Conservation (phyloP, 176 grass and related monocot genomes). For the Urochloa ruziziensis region DNA sequence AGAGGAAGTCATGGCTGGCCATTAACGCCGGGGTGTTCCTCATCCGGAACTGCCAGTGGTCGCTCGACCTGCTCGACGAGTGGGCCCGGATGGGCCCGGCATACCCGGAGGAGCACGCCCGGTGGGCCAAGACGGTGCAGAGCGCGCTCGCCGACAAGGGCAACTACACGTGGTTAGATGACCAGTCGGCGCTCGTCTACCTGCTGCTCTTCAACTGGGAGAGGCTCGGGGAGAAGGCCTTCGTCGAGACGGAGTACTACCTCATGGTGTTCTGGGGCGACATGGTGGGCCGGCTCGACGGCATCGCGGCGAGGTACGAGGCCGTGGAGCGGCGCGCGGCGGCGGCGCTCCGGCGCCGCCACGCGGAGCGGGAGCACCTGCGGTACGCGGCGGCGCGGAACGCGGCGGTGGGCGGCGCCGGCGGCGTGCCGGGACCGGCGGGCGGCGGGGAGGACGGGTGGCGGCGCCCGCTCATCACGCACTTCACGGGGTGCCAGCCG, state of each 20-base stretch:
- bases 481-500: slow-evolving; percentile 68
- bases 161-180: slow-evolving; percentile 47
- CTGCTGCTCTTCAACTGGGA: slow-evolving; percentile 37
- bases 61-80: slow-evolving; percentile 60
- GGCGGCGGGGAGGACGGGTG: slow-evolving; percentile 29
- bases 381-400: slow-evolving; percentile 44
- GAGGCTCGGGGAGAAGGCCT: slow-evolving; percentile 17
- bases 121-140: slow-evolving; percentile 23
- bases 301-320: slow-evolving; percentile 42
- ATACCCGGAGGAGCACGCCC: slow-evolving; percentile 39
- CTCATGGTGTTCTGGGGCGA: slow-evolving; percentile 73
- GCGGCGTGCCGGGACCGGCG: not conserved
- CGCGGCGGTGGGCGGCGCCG: not conserved
- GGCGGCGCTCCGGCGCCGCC: slow-evolving; percentile 27
- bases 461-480: slow-evolving; percentile 67
- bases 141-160: slow-evolving; percentile 36
- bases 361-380: slow-evolving; percentile 51
- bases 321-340: slow-evolving; percentile 33
- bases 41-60: slow-evolving; percentile 92
- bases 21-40: slow-evolving; percentile 86
- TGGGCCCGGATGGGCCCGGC: slow-evolving; percentile 45
- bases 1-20: slow-evolving; percentile 46
- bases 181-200: slow-evolving; percentile 66
- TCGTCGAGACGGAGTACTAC: slow-evolving; percentile 53
- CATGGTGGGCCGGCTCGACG: slow-evolving; percentile 43